Conservation (phyloP, 768 basidiomycete species). For the Lactifluus pinguis region DNA sequence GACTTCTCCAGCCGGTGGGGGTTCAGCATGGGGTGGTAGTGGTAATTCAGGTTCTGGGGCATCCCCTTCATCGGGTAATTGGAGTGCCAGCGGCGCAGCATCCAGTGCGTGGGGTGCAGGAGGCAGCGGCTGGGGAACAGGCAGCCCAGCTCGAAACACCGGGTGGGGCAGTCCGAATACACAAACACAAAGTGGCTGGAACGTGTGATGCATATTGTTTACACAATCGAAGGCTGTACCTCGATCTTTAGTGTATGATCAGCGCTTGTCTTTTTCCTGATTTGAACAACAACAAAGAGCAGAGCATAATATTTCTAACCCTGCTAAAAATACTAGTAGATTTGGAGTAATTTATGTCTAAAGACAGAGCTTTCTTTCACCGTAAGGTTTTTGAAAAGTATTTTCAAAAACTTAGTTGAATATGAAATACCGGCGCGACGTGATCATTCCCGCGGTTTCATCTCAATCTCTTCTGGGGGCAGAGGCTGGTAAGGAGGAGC, state of each 20-base stretch:
- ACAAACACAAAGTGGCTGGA: slow-evolving; percentile 25
- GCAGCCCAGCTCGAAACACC: slow-evolving; percentile 24
- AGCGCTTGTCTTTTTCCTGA: not conserved
- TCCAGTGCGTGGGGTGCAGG: slow-evolving; percentile 28
- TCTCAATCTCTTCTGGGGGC: slow-evolving; percentile 25
- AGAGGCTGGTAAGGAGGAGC: slow-evolving; percentile 2
- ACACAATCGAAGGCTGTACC: not conserved
- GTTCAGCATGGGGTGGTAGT: slow-evolving; percentile 8
- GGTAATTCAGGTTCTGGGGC: slow-evolving; percentile 16
- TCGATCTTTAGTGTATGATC: not conserved
- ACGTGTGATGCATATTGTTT: slow-evolving; percentile 21
- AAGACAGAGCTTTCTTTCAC: slow-evolving; percentile 2
- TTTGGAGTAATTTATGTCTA: not conserved
- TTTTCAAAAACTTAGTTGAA: not conserved
- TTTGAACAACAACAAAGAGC: not conserved
- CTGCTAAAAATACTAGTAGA: not conserved
- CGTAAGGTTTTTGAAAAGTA: not conserved
- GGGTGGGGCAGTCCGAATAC: slow-evolving; percentile 26
- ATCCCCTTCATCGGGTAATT: slow-evolving; percentile 24
- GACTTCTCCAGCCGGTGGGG: slow-evolving; percentile 6
- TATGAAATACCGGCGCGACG: not conserved
- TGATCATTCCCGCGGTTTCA: slow-evolving; percentile 15
- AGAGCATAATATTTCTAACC: not conserved
- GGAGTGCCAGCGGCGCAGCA: slow-evolving; percentile 25
- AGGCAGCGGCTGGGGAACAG: slow-evolving; percentile 24